Evolutionary conservation across 2,329 filamentous ascomycete species (phyloP), one percentile per base, ranked within the genome.

Genomic region (Penicillium sumatraense): DNA sequence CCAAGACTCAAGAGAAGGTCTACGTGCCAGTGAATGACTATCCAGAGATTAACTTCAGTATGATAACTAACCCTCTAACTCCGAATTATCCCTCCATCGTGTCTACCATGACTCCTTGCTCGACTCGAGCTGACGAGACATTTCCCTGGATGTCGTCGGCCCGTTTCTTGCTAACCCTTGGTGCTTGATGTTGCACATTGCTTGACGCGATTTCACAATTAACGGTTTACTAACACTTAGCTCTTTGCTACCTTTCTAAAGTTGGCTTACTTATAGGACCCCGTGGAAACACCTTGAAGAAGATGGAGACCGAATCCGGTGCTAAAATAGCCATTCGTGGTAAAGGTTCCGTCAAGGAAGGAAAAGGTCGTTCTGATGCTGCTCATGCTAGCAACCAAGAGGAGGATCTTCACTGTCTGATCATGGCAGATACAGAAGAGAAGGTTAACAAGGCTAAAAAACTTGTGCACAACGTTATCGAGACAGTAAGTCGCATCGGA

Each of bases 1-100:
- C 93, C 76, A 99, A 99, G 89, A 99, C 95, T 75, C 95, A 99
- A 81, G 95, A 99, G 85, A 99, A 99, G 85, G 96, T 99, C 89
- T 99, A 99, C 77, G 95, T 99, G 78, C 95, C 95, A 76, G 95
- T 99, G 82, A 99, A 99, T 86, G 95, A 99, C 80, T 99, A 99
- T 78, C 95, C 95, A 84, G 95, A 99, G 80, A 98, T 99, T 88
- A 99, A 99, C 89, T 99, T 99, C 91, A 99, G 95, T 99, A 97
- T 93, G 93, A 93, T 95, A 93, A 89, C 93, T 96, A 96, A 96
- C 91, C 92, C 91, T 92, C 87, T 88, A 89, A 90, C 87, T 83
- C 85, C 87, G 89, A 88, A 89, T 78, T 72, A 75, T 79, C 74
- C 69, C 64, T 73, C 69, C 66, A 58, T 70, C 66, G 68, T 74